Conservation (phyloP, 2,329 filamentous ascomycete genomes). For the Verticillium tricorpus region DNA sequence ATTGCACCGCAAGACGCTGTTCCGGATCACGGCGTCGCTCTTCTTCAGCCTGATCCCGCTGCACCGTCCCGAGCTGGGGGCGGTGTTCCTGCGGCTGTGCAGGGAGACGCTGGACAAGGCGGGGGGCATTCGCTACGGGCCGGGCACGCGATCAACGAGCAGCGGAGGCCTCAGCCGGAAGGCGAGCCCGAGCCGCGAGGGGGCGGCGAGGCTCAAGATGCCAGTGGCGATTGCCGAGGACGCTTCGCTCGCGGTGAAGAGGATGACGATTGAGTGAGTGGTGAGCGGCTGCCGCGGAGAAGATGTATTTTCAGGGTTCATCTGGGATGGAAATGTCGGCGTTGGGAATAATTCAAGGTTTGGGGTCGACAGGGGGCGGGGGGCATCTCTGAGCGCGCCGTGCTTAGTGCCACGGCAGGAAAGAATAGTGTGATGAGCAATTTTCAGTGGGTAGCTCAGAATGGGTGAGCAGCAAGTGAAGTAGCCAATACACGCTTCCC, state of each 20-base stretch:
- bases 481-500: too few relatives aligned
- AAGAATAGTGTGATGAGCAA: too few relatives aligned
- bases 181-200: constrained; percentile 11
- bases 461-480: too few relatives aligned
- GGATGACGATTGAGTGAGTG: neutral
- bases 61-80: constrained; percentile 18
- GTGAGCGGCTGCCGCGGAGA: too few relatives aligned
- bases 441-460: too few relatives aligned
- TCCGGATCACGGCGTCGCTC: constrained; percentile 23
- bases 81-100: constrained; percentile 21
- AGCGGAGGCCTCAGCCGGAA: constrained; percentile 8
- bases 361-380: too few relatives aligned
- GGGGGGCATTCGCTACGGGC: constrained; percentile 13
- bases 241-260: constrained; percentile 3
- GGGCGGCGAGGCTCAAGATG: constrained; percentile 11
- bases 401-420: too few relatives aligned
- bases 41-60: constrained; percentile 24
- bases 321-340: neutral
- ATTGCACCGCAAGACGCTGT: constrained; percentile 23
- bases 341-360: too few relatives aligned
- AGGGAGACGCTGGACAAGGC: constrained; percentile 20
- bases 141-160: constrained; percentile 9
- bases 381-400: too few relatives aligned
- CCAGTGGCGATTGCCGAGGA: constrained; percentile 7
- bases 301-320: too few relatives aligned